phyloP scores from a whole-genome alignment of 768 basidiomycete genomes.

The Clavulina sp. region DNA sequence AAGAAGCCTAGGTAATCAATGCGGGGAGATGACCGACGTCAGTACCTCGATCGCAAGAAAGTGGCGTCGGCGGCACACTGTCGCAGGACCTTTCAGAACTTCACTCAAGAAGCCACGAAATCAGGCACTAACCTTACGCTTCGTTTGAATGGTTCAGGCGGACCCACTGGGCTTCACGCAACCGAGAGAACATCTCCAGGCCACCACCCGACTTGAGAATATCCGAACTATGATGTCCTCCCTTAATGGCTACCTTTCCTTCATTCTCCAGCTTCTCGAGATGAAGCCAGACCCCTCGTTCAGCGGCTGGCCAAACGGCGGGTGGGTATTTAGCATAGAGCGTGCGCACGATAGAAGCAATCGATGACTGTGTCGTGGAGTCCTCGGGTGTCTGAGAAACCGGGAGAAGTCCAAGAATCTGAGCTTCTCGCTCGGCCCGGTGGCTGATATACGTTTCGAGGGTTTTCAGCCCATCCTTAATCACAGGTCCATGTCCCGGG shows the following conservation, averaged over 20 bases:
- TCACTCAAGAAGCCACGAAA: no score
- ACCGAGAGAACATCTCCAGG: no score
- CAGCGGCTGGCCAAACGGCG: slow-evolving; percentile 53
- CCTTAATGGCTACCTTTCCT: slow-evolving; percentile 39
- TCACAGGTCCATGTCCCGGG: slow-evolving; percentile 77
- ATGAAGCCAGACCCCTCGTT: slow-evolving; percentile 51
- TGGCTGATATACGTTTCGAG: slow-evolving; percentile 65
- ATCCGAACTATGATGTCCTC: no score
- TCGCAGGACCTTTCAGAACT: no score
- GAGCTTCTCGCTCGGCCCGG: slow-evolving; percentile 59
- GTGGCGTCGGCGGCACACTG: no score
- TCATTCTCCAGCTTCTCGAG: slow-evolving; percentile 55
- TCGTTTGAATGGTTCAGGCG: no score
- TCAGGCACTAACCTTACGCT: no score
- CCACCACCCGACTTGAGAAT: no score
- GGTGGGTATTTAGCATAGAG: slow-evolving; percentile 62
- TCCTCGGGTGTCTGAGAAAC: background rate
- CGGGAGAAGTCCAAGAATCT: slow-evolving; percentile 41
- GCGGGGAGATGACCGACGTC: no score
- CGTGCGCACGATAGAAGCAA: slow-evolving; percentile 42
- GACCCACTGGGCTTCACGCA: no score
- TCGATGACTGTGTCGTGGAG: slow-evolving; percentile 34
- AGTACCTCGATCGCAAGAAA: no score
- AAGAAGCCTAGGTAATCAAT: no score
- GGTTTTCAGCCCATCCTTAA: slow-evolving; percentile 39